Evolutionary conservation across 108 stramenopile genomes (phyloP), one percentile per base, ranked within the genome.

Genomic region (Pelagomonas calceolata): DNA sequence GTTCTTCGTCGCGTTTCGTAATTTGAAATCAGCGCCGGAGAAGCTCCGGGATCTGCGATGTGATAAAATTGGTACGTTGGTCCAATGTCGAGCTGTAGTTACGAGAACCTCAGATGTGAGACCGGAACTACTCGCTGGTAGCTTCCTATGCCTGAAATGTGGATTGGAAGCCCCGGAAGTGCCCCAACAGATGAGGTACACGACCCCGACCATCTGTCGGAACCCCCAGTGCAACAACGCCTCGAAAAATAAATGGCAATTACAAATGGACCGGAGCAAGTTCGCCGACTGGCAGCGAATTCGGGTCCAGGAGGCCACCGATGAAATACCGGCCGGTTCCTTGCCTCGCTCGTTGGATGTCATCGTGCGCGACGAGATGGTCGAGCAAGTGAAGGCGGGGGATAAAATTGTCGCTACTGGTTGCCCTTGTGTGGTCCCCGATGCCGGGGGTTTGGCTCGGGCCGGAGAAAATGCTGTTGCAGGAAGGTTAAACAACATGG

Each of bases 201-300:
- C 97, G 26, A 76, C 89, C 46, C 99, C 99, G n/a, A 83, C 89
- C n/a, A 69, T 92, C 46, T 98, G 97, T 86, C 81, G 90, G 17
- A 96, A 96, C 67, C 92, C 94, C 0, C 80, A 90, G 30, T 97
- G 95, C 83, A 81, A 88, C 69, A 91, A 88, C 71, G 21, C 14
- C 21, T 26, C 14, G 7, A 81, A 81, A 65, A 76, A 75, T 34
- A 84, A 90, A 63, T 97, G 94, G 78, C 66, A 82, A 68, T 80
- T 96, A 64, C 90, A 91, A 68, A 73, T 84, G 7, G 63, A 73
- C 21, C 31, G 66, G 60, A 88, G 85, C 39, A 83, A 85, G 37
- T 97, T 98, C 73, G 90, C 91, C 10, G 98, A 99, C 75, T 98
- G 96, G 96, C 98, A 99, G 78, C 85, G 93, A 69, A 72, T 99